Conservation (phyloP, 805 yeast species). For the Candida maris region DNA sequence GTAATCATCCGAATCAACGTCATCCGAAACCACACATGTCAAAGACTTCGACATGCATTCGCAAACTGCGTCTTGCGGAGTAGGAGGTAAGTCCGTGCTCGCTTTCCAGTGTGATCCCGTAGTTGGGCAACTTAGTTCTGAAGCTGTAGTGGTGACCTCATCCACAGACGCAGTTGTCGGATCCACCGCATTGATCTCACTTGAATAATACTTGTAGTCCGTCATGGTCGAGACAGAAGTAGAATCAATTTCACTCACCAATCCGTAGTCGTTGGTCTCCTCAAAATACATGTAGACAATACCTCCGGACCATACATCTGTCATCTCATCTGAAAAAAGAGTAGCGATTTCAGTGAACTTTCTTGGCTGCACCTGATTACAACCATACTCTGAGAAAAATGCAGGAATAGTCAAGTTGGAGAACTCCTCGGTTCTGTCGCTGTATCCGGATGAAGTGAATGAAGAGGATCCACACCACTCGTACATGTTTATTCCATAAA, state of each 20-base stretch:
- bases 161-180: constrained; percentile 48
- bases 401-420: constrained; percentile 63
- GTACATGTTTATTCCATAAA: constrained; percentile 86
- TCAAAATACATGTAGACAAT: constrained; percentile 82
- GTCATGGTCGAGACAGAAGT: constrained; percentile 53
- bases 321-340: constrained; percentile 63
- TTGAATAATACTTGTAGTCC: constrained; percentile 62
- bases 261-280: constrained; percentile 73
- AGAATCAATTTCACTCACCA: constrained; percentile 50
- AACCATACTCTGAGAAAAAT: constrained; percentile 83
- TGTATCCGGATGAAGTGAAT: constrained; percentile 60
- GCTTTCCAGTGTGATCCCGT: constrained; percentile 59
- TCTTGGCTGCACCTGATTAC: constrained; percentile 69
- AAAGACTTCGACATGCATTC: constrained; percentile 55
- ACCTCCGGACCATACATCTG: constrained; percentile 88
- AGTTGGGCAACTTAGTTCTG: constrained; percentile 60
- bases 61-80: constrained; percentile 65
- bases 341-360: constrained; percentile 67
- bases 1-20: constrained; percentile 55
- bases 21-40: constrained; percentile 56
- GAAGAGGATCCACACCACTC: constrained; percentile 79
- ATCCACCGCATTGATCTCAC: constrained; percentile 49
- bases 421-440: constrained; percentile 60
- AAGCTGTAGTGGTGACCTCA: constrained; percentile 39
- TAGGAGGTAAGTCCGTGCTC: constrained; percentile 68